Evolutionary conservation across 164 flowering plant species (phyloP).

Genomic region (Liriodendron chinense): DNA sequence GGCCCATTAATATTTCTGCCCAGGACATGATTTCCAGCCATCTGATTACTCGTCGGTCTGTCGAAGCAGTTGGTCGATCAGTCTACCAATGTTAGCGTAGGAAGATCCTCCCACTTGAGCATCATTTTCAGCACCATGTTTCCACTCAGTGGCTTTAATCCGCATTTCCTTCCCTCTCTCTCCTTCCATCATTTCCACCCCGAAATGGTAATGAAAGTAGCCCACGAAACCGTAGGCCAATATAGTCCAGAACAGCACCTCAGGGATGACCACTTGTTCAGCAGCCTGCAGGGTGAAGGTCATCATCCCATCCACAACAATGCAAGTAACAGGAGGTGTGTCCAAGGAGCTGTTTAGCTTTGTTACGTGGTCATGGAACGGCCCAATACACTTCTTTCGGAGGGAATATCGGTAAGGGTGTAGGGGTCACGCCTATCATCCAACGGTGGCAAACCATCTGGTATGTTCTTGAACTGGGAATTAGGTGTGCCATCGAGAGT

Average conservation of each 20-base stretch:
- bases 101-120: conserved; percentile 4
- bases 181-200: conserved; percentile 8
- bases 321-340: conserved; percentile 25
- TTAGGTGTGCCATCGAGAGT: neutral
- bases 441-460: conserved; percentile 36
- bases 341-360: conserved; percentile 18
- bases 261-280: conserved; percentile 26
- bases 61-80: neutral
- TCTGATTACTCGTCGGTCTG: neutral
- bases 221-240: conserved; percentile 23
- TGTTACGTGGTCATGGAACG: conserved; percentile 23
- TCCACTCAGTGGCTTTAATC: conserved; percentile 1
- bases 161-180: conserved; percentile 8
- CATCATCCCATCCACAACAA: conserved; percentile 34
- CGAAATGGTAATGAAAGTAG: too few relatives aligned
- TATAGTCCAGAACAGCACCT: conserved; percentile 29
- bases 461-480: conserved; percentile 26
- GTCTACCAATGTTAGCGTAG: neutral
- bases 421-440: conserved; percentile 34
- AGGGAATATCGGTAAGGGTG: conserved; percentile 11
- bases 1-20: too few relatives aligned
- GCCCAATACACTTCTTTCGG: conserved; percentile 18
- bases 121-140: neutral
- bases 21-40: too few relatives aligned
- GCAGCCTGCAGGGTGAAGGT: conserved; percentile 29